These are phyloP conservation scores for Talaromyces sp. DNA, from an alignment of 2,329 filamentous ascomycete genomes.

Conservation along the genomic window DNA sequence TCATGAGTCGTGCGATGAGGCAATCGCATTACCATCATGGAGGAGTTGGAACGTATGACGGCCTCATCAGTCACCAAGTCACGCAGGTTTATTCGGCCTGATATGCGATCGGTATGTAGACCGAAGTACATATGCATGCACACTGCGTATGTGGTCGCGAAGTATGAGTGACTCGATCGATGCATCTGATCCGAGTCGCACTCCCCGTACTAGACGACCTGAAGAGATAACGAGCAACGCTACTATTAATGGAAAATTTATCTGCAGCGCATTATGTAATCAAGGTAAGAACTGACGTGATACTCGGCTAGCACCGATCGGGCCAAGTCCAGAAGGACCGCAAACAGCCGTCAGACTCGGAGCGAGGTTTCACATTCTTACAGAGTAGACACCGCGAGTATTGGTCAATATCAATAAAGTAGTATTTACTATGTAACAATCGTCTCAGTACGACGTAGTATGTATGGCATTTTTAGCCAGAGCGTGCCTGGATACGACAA, in stretches of 20 bases:
- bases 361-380: neutral
- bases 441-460: no score
- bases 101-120: neutral
- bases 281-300: constrained; percentile 3
- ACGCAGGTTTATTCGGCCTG: neutral
- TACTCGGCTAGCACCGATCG: neutral
- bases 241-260: neutral
- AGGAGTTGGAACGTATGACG: neutral
- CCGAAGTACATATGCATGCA: neutral
- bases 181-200: neutral
- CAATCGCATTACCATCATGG: neutral
- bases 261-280: neutral
- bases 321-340: neutral
- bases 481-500: neutral
- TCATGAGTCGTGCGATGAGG: neutral
- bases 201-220: neutral
- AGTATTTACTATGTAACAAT: neutral
- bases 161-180: neutral
- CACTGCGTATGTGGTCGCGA: neutral
- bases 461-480: no score
- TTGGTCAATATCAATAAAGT: neutral
- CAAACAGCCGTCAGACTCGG: constrained; percentile 1
- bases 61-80: neutral
- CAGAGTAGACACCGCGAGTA: neutral
- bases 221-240: neutral